Evolutionary conservation across 345 rosid species (phyloP).

Genomic region (Rhizophora mangle): DNA sequence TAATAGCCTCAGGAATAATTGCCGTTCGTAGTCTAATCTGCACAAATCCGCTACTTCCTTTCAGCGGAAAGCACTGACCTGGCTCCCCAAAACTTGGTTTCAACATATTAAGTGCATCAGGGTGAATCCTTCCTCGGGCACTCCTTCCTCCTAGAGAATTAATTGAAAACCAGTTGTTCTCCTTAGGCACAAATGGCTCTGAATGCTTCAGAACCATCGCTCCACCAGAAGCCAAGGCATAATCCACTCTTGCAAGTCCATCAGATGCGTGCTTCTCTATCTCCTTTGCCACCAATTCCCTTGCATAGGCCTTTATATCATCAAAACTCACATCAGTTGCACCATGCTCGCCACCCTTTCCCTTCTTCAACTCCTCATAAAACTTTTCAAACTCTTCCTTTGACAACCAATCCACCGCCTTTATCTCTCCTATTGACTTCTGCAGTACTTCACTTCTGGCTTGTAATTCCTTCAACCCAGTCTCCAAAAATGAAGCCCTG

Average conservation of each 20-base stretch:
- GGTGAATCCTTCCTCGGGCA: slow-evolving; percentile 36
- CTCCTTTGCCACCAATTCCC: slow-evolving; percentile 72
- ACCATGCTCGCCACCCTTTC: slow-evolving; percentile 30
- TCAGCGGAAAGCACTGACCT: slow-evolving; percentile 88
- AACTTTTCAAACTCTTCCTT: slow-evolving; percentile 65
- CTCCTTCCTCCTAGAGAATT: slow-evolving; percentile 15
- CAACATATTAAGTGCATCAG: slow-evolving; percentile 65
- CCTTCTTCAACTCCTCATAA: slow-evolving; percentile 53
- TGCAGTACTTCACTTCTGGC: slow-evolving; percentile 47
- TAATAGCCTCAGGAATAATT: slow-evolving; percentile 76
- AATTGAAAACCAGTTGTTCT: slow-evolving; percentile 40
- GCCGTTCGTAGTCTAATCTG: slow-evolving; percentile 67
- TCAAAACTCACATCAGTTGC: slow-evolving; percentile 48
- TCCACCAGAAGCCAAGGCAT: slow-evolving; percentile 70
- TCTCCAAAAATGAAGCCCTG: slow-evolving; percentile 29
- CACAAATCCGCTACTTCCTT: slow-evolving; percentile 73
- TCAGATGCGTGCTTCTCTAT: slow-evolving; percentile 90
- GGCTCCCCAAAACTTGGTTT: slow-evolving; percentile 97
- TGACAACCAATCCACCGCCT: slow-evolving; percentile 48
- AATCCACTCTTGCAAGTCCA: slow-evolving; percentile 83
- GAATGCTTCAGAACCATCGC: slow-evolving; percentile 70
- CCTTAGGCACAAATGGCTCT: slow-evolving; percentile 47
- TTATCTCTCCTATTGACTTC: slow-evolving; percentile 57
- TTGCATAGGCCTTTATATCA: slow-evolving; percentile 70
- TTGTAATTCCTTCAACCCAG: slow-evolving; percentile 51